Evolutionary conservation across 495 filamentous ascomycete species (phyloP), one percentile per base, ranked within the genome.

Genomic region (Cudoniella acicularis): DNA sequence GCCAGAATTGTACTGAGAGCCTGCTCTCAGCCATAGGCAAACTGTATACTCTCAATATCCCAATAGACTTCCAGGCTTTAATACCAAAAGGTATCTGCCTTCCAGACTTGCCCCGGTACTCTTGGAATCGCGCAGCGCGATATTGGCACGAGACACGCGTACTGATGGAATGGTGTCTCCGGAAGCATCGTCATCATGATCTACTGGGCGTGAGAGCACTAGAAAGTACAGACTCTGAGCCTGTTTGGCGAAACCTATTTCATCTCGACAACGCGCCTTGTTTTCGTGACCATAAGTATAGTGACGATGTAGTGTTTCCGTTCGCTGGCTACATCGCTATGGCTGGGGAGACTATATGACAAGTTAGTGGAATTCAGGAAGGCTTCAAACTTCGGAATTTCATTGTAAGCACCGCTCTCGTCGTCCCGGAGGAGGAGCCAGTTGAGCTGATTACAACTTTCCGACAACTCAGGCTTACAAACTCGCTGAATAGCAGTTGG

Each of bases 181-280:
- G 76, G n/a, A 70, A 72, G 1, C 67, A 69, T 20, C 63, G 70
- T 0, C 69, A 74, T 10, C 81, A 80, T 48, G 81, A 85, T 62
- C 69, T 87, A 0, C 71, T 88, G 1, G 86, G 86, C 0, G 65
- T 72, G 10, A 67, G 74, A 9, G 70, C 72, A 8, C 64, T 72
- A 22, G 80, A 79, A 56, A 77, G 67, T 22, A 80, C 76, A 56
- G 73, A 77, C 2, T 54, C 75, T 2, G 72, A 73, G 16, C 79
- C 75, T 0, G 57, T 67, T n/a, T 77, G 45, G 78, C 70, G 76
- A 49, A 77, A 65, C 16, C 58, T 74, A 9, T 46, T 81, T 1
- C 70, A 68, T 8, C 57, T 75, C 0, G 61, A 62, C 18, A 67
- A 77, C 9, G 61, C 73, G 0, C 76, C 78, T 0, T 85, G 82